phyloP scores from a whole-genome alignment of 1,139 yeast genomes.

The Sugiyamaella japonica region DNA sequence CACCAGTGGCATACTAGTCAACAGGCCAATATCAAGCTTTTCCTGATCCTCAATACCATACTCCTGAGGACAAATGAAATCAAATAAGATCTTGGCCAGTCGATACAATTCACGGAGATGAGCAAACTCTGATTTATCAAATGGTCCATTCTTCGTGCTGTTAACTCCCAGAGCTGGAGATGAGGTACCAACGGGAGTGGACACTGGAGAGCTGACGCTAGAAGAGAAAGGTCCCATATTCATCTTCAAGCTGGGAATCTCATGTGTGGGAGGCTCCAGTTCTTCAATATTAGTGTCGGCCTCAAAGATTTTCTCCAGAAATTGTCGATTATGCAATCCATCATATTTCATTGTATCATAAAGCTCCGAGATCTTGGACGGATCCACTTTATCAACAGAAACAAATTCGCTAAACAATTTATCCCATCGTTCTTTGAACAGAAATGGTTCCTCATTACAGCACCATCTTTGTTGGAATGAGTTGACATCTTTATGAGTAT shows the following conservation, averaged over 20 bases:
- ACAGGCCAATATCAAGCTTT: slow-evolving; percentile 89
- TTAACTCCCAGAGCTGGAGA: slow-evolving; percentile 15
- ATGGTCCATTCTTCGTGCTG: slow-evolving; percentile 43
- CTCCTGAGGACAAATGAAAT: slow-evolving; percentile 97
- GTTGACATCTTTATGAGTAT: slow-evolving; percentile 62
- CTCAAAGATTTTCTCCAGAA: slow-evolving; percentile 77
- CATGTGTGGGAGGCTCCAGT: slow-evolving; percentile 37
- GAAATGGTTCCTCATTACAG: slow-evolving; percentile 88
- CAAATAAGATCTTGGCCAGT: slow-evolving; percentile 89
- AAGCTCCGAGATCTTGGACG: slow-evolving; percentile 92
- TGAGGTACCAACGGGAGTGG: slow-evolving; percentile 12
- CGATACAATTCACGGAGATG: slow-evolving; percentile 84
- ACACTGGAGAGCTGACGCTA: slow-evolving; percentile 10
- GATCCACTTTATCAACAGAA: slow-evolving; percentile 94
- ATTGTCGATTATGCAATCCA: slow-evolving; percentile 91
- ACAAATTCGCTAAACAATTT: slow-evolving; percentile 90
- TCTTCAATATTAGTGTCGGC: slow-evolving; percentile 52
- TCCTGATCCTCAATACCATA: slow-evolving; percentile 97
- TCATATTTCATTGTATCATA: slow-evolving; percentile 99
- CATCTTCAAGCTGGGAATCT: slow-evolving; percentile 44
- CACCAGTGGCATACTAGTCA: slow-evolving; percentile 92
- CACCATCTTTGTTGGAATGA: slow-evolving; percentile 86
- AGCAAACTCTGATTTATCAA: slow-evolving; percentile 78
- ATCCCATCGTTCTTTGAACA: slow-evolving; percentile 97
- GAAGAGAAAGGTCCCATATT: slow-evolving; percentile 22